These are phyloP conservation scores for Bolboschoenus planiculmis DNA, from an alignment of 176 grass and related monocot genomes.

Conservation along the genomic window DNA sequence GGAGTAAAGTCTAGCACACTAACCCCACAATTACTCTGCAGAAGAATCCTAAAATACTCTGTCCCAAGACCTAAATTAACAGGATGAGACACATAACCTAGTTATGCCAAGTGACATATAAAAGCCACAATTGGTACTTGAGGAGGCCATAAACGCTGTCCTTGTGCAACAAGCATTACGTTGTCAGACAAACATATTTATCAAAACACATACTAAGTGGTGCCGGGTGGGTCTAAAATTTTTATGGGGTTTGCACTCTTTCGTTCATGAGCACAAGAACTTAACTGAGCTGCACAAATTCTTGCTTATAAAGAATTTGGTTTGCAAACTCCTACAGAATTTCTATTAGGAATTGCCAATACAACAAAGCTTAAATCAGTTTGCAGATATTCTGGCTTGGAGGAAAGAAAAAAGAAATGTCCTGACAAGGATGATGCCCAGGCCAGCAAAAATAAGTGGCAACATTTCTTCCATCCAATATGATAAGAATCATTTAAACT, in stretches of 20 bases:
- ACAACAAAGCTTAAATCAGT: not conserved
- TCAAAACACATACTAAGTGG: not conserved
- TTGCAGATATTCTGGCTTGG: not conserved
- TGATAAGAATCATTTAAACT: not conserved
- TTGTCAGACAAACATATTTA: no score
- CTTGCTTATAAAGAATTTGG: not conserved
- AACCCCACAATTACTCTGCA: constrained; percentile 91
- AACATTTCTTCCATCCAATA: not conserved
- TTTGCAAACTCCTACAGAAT: not conserved
- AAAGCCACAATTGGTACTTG: constrained; percentile 1
- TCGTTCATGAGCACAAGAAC: not conserved
- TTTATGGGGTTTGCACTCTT: not conserved
- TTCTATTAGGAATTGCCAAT: not conserved
- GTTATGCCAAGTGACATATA: not conserved
- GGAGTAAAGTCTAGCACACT: constrained; percentile 83
- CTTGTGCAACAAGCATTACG: not conserved
- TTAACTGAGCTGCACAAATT: not conserved
- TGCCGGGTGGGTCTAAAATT: no score
- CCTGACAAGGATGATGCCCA: not conserved
- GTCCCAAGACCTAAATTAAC: constrained; percentile 50
- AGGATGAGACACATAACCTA: not conserved
- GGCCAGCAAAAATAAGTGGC: not conserved
- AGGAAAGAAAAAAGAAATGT: not conserved
- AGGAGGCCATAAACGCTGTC: not conserved
- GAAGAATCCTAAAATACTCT: constrained; percentile 67